Percentiles rank a stretch among this genome's conserved stretches.
Evolutionary conservation across 2,329 filamentous ascomycete genomes (phyloP).

Genomic region (Clonostachys chloroleuca): DNA sequence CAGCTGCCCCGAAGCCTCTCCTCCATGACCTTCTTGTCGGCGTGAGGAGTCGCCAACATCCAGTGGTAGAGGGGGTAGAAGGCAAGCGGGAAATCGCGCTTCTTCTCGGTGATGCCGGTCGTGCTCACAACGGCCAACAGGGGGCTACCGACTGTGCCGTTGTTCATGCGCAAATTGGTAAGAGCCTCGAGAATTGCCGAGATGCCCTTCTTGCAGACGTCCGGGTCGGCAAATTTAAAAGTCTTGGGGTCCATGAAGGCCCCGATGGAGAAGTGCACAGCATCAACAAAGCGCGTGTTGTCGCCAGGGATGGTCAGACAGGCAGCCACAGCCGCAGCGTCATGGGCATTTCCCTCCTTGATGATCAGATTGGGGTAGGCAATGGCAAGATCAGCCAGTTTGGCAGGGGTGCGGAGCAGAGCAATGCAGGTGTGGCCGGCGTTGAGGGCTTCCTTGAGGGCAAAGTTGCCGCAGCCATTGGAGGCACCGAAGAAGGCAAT

Average conservation of each 20-base stretch:
- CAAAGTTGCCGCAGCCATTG: constrained; percentile 29
- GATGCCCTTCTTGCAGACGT: constrained; percentile 32
- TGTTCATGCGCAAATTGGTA: constrained; percentile 9
- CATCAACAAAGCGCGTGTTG: constrained; percentile 23
- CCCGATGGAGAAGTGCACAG: constrained; percentile 33
- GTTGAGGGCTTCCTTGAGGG: constrained; percentile 27
- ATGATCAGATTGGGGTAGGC: constrained; percentile 25
- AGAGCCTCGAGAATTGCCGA: constrained; percentile 25
- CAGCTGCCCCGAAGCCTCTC: constrained; percentile 7
- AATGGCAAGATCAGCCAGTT: constrained; percentile 18
- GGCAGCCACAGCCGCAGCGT: constrained; percentile 20
- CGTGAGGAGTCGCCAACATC: constrained; percentile 28
- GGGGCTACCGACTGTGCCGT: constrained; percentile 16
- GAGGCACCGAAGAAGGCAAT: constrained; percentile 33
- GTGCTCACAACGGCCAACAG: constrained; percentile 29
- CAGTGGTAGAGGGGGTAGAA: constrained; percentile 32
- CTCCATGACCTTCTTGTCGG: constrained; percentile 39
- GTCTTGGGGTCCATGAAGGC: constrained; percentile 13
- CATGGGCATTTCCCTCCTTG: constrained; percentile 29
- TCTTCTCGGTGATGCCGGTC: constrained; percentile 28
- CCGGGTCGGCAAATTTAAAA: constrained; percentile 25
- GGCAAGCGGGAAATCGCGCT: constrained; percentile 28
- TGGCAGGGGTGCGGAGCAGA: constrained; percentile 32
- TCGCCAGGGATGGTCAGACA: constrained; percentile 19
- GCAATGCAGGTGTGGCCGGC: constrained; percentile 30